These are phyloP conservation scores for Vitellaria paradoxa DNA, from an alignment of 179 eudicot species.

Conservation along the genomic window DNA sequence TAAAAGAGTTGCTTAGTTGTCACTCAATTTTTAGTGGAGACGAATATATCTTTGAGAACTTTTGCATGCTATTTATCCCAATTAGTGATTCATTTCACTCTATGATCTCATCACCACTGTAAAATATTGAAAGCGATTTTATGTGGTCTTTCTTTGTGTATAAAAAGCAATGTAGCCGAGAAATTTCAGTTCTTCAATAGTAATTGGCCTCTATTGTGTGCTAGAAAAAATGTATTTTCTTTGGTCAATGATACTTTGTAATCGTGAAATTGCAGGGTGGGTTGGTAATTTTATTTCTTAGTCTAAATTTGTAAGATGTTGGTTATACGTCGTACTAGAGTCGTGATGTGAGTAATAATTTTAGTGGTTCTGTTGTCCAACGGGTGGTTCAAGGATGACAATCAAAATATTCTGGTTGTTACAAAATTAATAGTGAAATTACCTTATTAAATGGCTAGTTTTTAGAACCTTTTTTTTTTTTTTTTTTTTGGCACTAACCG, in stretches of 20 bases:
- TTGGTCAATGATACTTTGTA: neutral
- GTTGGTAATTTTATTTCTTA: too few species aligned
- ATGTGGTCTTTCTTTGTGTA: neutral
- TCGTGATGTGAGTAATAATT: too few species aligned
- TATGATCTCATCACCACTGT: neutral
- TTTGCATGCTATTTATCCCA: neutral
- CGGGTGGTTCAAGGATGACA: too few species aligned
- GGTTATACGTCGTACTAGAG: too few species aligned
- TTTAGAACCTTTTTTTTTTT: too few species aligned
- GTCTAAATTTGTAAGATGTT: neutral
- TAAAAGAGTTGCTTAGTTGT: too few species aligned
- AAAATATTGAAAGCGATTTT: neutral
- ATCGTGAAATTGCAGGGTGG: neutral
- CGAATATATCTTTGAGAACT: neutral
- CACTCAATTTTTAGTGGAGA: too few species aligned
- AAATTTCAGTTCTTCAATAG: neutral
- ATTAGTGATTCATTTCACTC: constrained; percentile 1
- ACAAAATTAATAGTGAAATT: too few species aligned
- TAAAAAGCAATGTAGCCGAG: neutral
- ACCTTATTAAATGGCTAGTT: too few species aligned
- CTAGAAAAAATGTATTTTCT: neutral
- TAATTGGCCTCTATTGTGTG: neutral
- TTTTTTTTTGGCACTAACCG: too few species aligned
- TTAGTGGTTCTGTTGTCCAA: too few species aligned
- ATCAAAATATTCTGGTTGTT: too few species aligned